A percentile compares a stretch with the other conserved stretches of the same genome.
phyloP scores from a whole-genome alignment of 306 rosid species.

The Argentina anserina region DNA sequence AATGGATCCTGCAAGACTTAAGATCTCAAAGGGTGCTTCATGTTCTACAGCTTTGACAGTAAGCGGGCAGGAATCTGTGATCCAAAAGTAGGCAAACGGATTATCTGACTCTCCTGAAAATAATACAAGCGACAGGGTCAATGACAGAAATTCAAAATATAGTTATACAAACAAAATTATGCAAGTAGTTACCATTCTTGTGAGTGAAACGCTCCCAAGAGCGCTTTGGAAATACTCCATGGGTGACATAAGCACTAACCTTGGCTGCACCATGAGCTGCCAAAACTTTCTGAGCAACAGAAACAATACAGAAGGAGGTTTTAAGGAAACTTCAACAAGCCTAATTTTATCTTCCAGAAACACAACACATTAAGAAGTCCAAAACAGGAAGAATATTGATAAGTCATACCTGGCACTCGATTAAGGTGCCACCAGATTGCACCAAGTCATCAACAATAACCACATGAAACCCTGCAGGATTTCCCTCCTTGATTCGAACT shows the following conservation, averaged over 20 bases:
- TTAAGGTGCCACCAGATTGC: constrained; percentile 94
- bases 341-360: constrained; percentile 4
- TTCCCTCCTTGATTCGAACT: constrained; percentile 92
- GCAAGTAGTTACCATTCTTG: constrained; percentile 51
- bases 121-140: constrained; percentile 13
- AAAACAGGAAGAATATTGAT: background rate
- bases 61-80: constrained; percentile 88
- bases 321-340: constrained; percentile 4
- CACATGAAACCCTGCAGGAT: constrained; percentile 76
- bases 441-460: constrained; percentile 98
- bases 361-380: background rate
- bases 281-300: constrained; percentile 65
- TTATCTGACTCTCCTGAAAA: constrained; percentile 40
- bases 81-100: constrained; percentile 85
- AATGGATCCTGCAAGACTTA: constrained; percentile 88
- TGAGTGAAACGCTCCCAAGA: constrained; percentile 79
- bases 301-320: background rate
- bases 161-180: background rate
- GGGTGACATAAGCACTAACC: constrained; percentile 90
- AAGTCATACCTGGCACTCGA: constrained; percentile 77
- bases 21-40: constrained; percentile 79
- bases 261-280: constrained; percentile 84
- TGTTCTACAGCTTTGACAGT: constrained; percentile 71
- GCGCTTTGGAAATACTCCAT: constrained; percentile 82
- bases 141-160: background rate